Percentiles rank a stretch among this genome's conserved stretches.
Evolutionary conservation across 2,329 filamentous ascomycete species (phyloP).

Genomic region (Ceratocystiopsis minuta): DNA sequence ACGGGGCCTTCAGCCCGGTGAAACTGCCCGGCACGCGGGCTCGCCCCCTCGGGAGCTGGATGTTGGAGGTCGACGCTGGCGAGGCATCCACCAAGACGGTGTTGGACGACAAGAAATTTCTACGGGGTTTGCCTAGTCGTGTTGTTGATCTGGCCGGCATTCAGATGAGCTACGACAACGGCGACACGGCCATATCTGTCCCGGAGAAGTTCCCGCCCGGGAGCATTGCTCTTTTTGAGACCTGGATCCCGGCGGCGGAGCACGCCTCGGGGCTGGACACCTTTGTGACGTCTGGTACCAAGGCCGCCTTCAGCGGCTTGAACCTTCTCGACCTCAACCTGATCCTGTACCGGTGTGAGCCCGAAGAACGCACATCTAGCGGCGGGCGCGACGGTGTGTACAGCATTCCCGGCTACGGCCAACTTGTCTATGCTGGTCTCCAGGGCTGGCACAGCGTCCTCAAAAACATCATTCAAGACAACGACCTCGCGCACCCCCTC

Average conservation of each 20-base stretch:
- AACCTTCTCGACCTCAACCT: slow-evolving; percentile 77
- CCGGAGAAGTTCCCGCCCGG: slow-evolving; percentile 77
- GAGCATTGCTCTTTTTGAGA: slow-evolving; percentile 89
- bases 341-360: slow-evolving; percentile 75
- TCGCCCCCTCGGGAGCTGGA: slow-evolving; percentile 78
- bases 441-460: slow-evolving; percentile 97
- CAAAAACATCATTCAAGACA: slow-evolving; percentile 66
- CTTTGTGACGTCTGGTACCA: slow-evolving; percentile 67
- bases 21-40: slow-evolving; percentile 70
- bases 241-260: slow-evolving; percentile 79
- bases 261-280: slow-evolving; percentile 69
- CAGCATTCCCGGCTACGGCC: slow-evolving; percentile 64
- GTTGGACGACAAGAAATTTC: slow-evolving; percentile 47
- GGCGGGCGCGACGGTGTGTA: slow-evolving; percentile 74
- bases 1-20: slow-evolving; percentile 63
- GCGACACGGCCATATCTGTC: slow-evolving; percentile 64
- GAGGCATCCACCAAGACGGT: slow-evolving; percentile 48
- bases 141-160: slow-evolving; percentile 60
- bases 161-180: slow-evolving; percentile 49
- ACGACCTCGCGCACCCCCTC: slow-evolving; percentile 81
- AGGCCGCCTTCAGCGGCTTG: slow-evolving; percentile 57
- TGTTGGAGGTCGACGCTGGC: slow-evolving; percentile 69
- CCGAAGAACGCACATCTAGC: slow-evolving; percentile 68
- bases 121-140: slow-evolving; percentile 71
- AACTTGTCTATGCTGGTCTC: slow-evolving; percentile 84